Percentiles rank a stretch among this genome's conserved stretches.
These are phyloP conservation scores for Schizosaccharomyces versatilis DNA, from an alignment of 1,139 yeast genomes.

Conservation along the genomic window DNA sequence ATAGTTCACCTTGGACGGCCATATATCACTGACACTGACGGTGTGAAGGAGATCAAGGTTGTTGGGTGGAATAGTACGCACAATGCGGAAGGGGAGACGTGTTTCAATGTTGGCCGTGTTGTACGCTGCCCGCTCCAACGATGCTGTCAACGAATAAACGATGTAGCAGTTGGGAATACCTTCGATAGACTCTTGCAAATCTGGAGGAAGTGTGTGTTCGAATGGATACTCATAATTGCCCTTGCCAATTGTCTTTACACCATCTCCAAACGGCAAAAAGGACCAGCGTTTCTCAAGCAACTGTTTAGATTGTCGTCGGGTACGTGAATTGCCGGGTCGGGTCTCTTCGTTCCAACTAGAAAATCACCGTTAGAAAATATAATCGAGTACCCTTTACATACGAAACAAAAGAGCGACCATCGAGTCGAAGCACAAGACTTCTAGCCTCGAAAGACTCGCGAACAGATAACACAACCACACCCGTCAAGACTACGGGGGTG, in stretches of 20 bases:
- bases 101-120: constrained; percentile 35
- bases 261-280: constrained; percentile 28
- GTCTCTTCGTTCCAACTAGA: constrained; percentile 1
- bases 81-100: constrained; percentile 53
- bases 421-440: constrained; percentile 37
- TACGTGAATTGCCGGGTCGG: background rate
- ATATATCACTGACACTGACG: constrained; percentile 77
- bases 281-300: constrained; percentile 66
- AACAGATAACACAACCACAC: constrained; percentile 56
- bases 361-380: background rate
- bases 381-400: background rate
- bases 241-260: constrained; percentile 12
- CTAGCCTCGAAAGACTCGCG: constrained; percentile 54
- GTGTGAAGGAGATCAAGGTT: constrained; percentile 76
- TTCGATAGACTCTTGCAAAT: constrained; percentile 68
- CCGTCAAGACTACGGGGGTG: constrained; percentile 50
- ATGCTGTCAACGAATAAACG: constrained; percentile 57
- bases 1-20: constrained; percentile 91
- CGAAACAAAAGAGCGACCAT: constrained; percentile 32
- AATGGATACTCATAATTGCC: constrained; percentile 90
- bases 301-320: constrained; percentile 32
- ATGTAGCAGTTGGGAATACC: constrained; percentile 76
- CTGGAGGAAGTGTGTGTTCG: constrained; percentile 45
- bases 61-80: constrained; percentile 77
- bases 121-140: constrained; percentile 65